Conservation (phyloP, 2,329 filamentous ascomycete genomes). For the Penicillium sp. region DNA sequence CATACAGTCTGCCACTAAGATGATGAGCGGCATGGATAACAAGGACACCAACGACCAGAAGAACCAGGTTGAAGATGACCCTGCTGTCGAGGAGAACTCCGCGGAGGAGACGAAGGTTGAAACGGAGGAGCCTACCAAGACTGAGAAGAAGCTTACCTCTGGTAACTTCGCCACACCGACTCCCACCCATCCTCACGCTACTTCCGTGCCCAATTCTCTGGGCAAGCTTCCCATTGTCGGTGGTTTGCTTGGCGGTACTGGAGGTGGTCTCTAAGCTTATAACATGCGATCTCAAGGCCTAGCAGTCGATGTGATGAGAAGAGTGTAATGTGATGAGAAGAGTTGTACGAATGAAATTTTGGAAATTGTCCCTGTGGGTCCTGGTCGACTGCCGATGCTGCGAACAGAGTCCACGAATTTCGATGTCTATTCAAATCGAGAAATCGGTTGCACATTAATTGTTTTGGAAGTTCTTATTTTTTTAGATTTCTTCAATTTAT, state of each 20-base stretch:
- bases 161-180: slow-evolving; percentile 24
- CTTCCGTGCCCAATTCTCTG: slow-evolving; percentile 19
- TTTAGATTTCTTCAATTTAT: background rate
- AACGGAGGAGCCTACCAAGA: slow-evolving; percentile 6
- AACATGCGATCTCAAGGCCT: background rate
- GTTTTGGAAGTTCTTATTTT: background rate
- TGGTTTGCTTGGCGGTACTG: slow-evolving; percentile 18
- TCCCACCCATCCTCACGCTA: slow-evolving; percentile 14
- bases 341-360: background rate
- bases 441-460: background rate
- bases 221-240: slow-evolving; percentile 27
- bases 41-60: slow-evolving; percentile 10
- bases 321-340: background rate
- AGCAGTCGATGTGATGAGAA: background rate
- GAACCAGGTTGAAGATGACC: slow-evolving; percentile 1
- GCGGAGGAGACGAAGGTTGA: slow-evolving; percentile 3
- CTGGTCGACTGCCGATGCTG: background rate
- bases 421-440: too few species aligned
- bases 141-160: slow-evolving; percentile 18
- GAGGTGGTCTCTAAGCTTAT: slow-evolving; percentile 13
- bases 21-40: slow-evolving; percentile 17
- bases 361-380: background rate
- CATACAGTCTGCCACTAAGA: slow-evolving; percentile 15
- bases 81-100: background rate
- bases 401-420: too few species aligned